These are phyloP conservation scores for Colletotrichum liriopes DNA, from an alignment of 2,329 filamentous ascomycete genomes.

Conservation along the genomic window DNA sequence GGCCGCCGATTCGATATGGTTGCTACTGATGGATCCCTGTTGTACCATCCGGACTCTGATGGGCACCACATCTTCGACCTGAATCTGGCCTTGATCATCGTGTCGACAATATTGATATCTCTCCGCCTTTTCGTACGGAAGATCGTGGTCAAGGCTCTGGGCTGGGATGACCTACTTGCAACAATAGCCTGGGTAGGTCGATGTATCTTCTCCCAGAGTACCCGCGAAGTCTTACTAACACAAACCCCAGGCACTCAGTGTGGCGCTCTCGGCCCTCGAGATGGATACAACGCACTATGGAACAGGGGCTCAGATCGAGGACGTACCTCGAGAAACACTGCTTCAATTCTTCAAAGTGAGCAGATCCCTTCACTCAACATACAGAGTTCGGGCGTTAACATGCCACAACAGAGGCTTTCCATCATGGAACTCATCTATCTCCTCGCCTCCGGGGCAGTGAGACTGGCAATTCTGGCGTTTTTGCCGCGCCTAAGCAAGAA, in stretches of 20 bases:
- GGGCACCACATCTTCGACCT: conserved; percentile 38
- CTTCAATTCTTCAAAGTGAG: conserved; percentile 31
- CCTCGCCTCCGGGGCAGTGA: conserved; percentile 50
- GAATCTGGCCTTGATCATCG: conserved; percentile 36
- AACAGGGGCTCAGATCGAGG: conserved; percentile 31
- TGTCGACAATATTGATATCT: conserved; percentile 29
- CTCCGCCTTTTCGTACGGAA: conserved; percentile 32
- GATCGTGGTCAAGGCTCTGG: conserved; percentile 26
- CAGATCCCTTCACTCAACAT: too few species aligned
- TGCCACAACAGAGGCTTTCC: conserved; percentile 18
- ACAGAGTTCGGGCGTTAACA: not conserved
- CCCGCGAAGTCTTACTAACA: not conserved
- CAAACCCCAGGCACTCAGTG: conserved; percentile 8
- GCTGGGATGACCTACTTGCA: conserved; percentile 37
- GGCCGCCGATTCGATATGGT: conserved; percentile 5
- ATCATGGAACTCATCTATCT: conserved; percentile 48
- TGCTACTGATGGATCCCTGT: not conserved
- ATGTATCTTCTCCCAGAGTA: accelerated
- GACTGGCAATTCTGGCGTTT: conserved; percentile 54
- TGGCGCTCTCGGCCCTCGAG: conserved; percentile 32
- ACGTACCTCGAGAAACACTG: conserved; percentile 22
- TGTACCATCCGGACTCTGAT: conserved; percentile 25
- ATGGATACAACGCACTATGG: conserved; percentile 37
- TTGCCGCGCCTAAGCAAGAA: conserved; percentile 53
- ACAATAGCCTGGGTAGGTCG: conserved; percentile 31